Evolutionary conservation across 805 yeast genomes (phyloP).

Genomic region (Maudiozyma barnettii): DNA sequence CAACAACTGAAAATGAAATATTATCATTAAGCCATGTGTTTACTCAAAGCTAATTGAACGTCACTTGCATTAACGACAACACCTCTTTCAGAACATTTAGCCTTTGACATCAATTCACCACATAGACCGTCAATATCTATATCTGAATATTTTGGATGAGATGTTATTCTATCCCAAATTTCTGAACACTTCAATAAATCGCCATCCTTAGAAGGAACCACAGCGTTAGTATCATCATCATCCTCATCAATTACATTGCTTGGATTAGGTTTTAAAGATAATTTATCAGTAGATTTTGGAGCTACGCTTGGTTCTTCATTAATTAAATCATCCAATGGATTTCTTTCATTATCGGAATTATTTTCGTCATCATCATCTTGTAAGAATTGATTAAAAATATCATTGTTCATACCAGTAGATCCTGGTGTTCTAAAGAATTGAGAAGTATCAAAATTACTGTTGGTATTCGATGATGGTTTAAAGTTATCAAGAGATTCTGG

Average conservation of each 20-base stretch:
- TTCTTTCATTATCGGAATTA: conserved; percentile 4
- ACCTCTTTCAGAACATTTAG: conserved; percentile 89
- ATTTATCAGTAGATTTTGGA: background rate
- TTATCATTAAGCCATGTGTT: conserved; percentile 1
- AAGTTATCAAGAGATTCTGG: background rate
- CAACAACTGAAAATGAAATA: background rate
- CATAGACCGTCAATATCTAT: conserved; percentile 93
- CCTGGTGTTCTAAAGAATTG: conserved; percentile 2
- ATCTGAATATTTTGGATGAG: conserved; percentile 90
- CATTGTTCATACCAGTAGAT: background rate
- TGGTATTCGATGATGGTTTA: background rate
- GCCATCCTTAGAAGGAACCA: conserved; percentile 62
- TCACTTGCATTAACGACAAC: conserved; percentile 78
- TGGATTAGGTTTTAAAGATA: no score
- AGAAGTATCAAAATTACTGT: background rate
- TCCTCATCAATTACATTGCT: conserved; percentile 6
- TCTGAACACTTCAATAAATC: conserved; percentile 71
- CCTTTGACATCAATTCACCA: conserved; percentile 78
- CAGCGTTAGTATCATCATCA: conserved; percentile 31
- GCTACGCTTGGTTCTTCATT: conserved; percentile 9
- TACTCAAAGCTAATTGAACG: conserved; percentile 45
- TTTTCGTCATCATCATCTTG: conserved; percentile 8
- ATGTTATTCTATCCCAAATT: conserved; percentile 90
- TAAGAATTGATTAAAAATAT: conserved; percentile 7
- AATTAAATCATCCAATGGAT: conserved; percentile 5